Evolutionary conservation across 345 rosid species (phyloP), one percentile per base, ranked within the genome.

Genomic region (Anacardium occidentale): DNA sequence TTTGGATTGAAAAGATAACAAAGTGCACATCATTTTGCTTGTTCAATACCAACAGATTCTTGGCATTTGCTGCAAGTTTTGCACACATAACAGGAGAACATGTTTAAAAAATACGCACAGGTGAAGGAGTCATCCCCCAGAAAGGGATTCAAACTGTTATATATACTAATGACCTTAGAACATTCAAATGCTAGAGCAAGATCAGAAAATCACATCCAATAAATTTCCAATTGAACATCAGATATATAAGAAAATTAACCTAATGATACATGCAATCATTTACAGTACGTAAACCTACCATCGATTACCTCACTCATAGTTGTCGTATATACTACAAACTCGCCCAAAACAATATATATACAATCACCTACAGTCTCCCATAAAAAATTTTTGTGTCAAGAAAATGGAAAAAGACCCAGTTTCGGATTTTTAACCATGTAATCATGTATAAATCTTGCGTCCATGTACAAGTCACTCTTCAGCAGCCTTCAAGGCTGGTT

Each of bases 401-500:
- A 55, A 56, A 55, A 29, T 14, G 48, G 20, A 24, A 14, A 24
- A 34, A 47, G 3, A 11, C 55, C 51, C 29, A 47, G 47, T 66
- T 65, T 21, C 58, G 69, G 65, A 57, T 57, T 32, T 66, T 32
- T 66, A 32, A 60, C 72, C 68, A 37, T 47, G 20, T 65, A 32
- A 59, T 32, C n/a, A 40, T 68, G 29, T 24, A 24, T 44, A 61
- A 6, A 68, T 10, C 44, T 53, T 53, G 60, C 63, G 69, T 48
- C 58, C 64, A 26, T 72, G 59, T 66, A 42, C 62, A 67, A 64
- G 54, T 62, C 56, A 47, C 34, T 54, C 68, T 44, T 47, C 1
- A 47, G 51, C 40, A 56, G 51, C 57, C 11, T 12, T 12, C 44
- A 37, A 18, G 42, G 56, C 73, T 47, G 44, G 45, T 13, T 57